Evolutionary conservation across 441 rosid genomes (phyloP).

Genomic region (Kokia cookei): DNA sequence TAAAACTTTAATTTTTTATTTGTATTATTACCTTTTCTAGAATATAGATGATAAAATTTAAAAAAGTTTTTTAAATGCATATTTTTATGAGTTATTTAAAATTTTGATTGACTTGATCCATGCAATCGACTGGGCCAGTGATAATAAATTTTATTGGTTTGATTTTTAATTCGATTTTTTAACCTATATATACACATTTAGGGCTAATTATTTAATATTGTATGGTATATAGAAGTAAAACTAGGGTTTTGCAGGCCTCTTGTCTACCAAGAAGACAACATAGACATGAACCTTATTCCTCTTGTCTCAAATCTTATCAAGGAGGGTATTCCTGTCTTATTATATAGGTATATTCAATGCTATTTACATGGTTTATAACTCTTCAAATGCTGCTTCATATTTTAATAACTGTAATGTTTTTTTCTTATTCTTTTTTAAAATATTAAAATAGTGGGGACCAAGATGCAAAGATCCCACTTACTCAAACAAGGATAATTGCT

Average conservation of each 20-base stretch:
- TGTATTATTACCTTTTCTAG: too few species aligned
- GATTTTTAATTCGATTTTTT: not conserved
- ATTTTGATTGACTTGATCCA: too few species aligned
- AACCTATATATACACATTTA: not conserved
- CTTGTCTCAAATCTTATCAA: slow-evolving; percentile 14
- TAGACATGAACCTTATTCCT: slow-evolving; percentile 26
- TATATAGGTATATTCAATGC: slow-evolving; percentile 19
- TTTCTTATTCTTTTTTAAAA: not conserved
- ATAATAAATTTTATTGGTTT: too few species aligned
- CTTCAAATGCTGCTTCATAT: not conserved
- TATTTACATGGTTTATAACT: not conserved
- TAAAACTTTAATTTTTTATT: too few species aligned
- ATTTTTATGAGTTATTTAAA: too few species aligned
- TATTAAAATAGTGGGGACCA: slow-evolving; percentile 31
- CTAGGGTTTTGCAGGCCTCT: slow-evolving; percentile 22
- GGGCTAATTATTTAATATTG: not conserved
- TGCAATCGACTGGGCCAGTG: not conserved
- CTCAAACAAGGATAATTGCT: slow-evolving; percentile 37
- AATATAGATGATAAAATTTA: too few species aligned
- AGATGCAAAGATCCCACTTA: slow-evolving; percentile 27
- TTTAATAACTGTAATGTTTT: not conserved
- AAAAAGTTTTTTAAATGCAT: too few species aligned
- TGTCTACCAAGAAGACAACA: slow-evolving; percentile 20
- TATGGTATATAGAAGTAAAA: not conserved
- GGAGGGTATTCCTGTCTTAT: slow-evolving; percentile 28